Evolutionary conservation across 2,329 filamentous ascomycete genomes (phyloP).

Genomic region (Trichoderma lentiforme): DNA sequence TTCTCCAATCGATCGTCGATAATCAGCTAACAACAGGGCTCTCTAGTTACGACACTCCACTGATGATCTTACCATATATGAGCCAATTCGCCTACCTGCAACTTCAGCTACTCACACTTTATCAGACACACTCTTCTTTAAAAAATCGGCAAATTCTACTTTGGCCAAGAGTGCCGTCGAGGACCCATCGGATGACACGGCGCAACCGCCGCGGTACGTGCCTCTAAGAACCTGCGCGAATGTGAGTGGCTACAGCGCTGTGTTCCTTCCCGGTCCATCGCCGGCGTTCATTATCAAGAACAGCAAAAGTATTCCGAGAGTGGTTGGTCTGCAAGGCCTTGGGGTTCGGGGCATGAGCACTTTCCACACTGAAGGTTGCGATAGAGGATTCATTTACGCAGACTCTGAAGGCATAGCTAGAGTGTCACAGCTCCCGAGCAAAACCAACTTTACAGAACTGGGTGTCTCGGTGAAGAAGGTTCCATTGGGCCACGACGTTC

Average conservation of each 20-base stretch:
- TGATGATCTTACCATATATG: conserved; percentile 84
- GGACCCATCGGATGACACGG: conserved; percentile 48
- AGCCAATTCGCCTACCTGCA: conserved; percentile 61
- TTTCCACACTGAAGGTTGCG: conserved; percentile 74
- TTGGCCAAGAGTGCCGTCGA: conserved; percentile 58
- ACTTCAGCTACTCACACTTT: conserved; percentile 40
- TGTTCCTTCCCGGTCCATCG: conserved; percentile 78
- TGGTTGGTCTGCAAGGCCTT: conserved; percentile 68
- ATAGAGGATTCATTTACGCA: conserved; percentile 79
- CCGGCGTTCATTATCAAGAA: conserved; percentile 82
- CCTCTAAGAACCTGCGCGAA: conserved; percentile 59
- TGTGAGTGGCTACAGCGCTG: conserved; percentile 72
- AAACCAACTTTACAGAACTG: conserved; percentile 68
- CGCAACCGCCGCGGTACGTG: conserved; percentile 44
- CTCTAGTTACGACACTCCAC: conserved; percentile 68
- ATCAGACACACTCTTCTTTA: conserved; percentile 64
- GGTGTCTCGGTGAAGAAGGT: conserved; percentile 74
- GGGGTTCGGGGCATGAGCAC: conserved; percentile 68
- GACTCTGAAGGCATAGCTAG: conserved; percentile 69
- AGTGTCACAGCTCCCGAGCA: conserved; percentile 66
- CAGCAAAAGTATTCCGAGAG: conserved; percentile 69
- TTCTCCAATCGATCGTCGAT: not conserved
- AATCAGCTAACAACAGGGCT: not conserved
- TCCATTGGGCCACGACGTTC: conserved; percentile 65
- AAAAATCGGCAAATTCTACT: conserved; percentile 68